Base-by-base conservation (phyloP, 2,329 filamentous ascomycete genomes). In the Trichoderma polysporum region DNA sequence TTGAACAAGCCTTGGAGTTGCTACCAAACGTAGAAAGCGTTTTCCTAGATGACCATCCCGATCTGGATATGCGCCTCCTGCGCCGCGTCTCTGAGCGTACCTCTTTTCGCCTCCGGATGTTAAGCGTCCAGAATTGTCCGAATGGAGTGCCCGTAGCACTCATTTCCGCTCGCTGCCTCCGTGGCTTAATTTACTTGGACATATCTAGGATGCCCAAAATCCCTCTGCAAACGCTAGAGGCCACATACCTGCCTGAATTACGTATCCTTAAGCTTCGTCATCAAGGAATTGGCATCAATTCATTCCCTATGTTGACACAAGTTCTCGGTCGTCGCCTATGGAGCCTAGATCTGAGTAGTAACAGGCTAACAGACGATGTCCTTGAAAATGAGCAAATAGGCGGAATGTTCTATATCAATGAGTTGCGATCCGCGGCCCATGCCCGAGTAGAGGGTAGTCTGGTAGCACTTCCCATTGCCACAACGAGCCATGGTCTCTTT, bases 321-420 rank as follows among this genome's bases (percentile, higher is more conserved):
- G 81, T 47, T 71, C 84, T 72, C 69, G 72, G 67, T 69, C 73
- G 5, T 12, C 81, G 78, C 31, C 73, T 89, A 12, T 89, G 86
- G 86, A 87, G 86, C 70, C 72, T 89, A 4, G 86, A 89, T 68
- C 58, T 89, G 0, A 78, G 80, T 41, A 62, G 80, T 6, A 90
- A 89, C 69, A 79, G 78, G 12, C 72, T 89, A 10, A 83, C 81
- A 0, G 86, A 88, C 70, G 70, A 41, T 2, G 70, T 76, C 3
- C 71, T 87, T 12, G 72, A 52, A 33, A 3, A 49, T 79, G 4
- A 68, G 74, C 6, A 50, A 73, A 6, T 69, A 70, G 12, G 12
- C 41, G 41, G n/a, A 19, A 80, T 77, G 68, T 76, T 83, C 13
- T 73, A 74, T 3, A 58, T 66, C 13, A 69, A 71, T 8, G 72